Evolutionary conservation across 345 rosid genomes (phyloP).

Genomic region (Hibiscus tridactylites): DNA sequence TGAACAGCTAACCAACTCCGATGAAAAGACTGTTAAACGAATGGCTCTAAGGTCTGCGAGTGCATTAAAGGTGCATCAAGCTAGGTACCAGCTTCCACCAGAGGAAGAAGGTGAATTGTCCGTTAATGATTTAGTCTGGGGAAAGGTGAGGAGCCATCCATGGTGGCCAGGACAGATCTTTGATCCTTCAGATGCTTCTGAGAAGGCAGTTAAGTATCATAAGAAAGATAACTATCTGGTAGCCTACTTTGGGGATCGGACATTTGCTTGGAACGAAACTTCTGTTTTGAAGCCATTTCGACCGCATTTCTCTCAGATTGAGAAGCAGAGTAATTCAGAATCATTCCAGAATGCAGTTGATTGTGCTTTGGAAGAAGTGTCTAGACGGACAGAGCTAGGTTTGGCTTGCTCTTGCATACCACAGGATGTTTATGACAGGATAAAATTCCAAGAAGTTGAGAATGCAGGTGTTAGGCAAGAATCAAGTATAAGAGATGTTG

Average conservation of each 20-base stretch:
- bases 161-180: constrained; percentile 89
- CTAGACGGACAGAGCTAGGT: constrained; percentile 44
- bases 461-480: constrained; percentile 47
- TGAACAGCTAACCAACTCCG: constrained; percentile 17
- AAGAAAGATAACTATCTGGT: constrained; percentile 59
- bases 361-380: constrained; percentile 62
- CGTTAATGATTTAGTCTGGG: constrained; percentile 68
- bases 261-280: constrained; percentile 73
- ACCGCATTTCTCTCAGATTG: constrained; percentile 42
- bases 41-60: constrained; percentile 12
- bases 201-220: constrained; percentile 48
- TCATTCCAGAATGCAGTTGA: constrained; percentile 49
- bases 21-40: constrained; percentile 18
- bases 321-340: constrained; percentile 53
- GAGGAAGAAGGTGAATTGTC: constrained; percentile 38
- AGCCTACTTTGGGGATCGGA: constrained; percentile 67
- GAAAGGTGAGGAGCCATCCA: constrained; percentile 72
- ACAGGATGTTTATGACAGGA: constrained; percentile 26
- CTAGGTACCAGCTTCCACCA: constrained; percentile 30
- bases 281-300: constrained; percentile 51
- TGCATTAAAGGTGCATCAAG: constrained; percentile 25
- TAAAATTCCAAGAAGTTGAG: constrained; percentile 43
- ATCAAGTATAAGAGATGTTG: constrained; percentile 30
- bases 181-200: constrained; percentile 61
- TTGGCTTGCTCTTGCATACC: constrained; percentile 50